Base-by-base conservation (phyloP, 75 land plant species). In the Isoetes taiwanensis region DNA sequence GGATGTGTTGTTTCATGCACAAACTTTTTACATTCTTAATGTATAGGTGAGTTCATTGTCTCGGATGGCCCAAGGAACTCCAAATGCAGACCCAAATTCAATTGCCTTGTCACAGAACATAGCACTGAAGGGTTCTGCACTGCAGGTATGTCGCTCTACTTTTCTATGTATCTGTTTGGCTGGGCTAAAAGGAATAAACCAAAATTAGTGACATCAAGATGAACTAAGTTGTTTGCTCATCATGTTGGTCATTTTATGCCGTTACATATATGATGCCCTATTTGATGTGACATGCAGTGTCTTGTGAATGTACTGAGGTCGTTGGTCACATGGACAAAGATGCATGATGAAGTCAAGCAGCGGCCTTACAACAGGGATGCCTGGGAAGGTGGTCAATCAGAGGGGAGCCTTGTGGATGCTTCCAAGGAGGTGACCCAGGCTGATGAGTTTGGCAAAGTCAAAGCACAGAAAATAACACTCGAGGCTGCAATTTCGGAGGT, bases 11-110 rank as follows among this genome's bases (percentile, higher is more conserved):
- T 1, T 38, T 56, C 5, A 0, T 30, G 12, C 11, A 43, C 2
- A 10, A 26, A 12, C 33, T 61, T 52, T 9, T 59, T 20, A 39
- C n/a, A n/a, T n/a, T n/a, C n/a, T n/a, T n/a, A n/a, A n/a, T n/a
- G n/a, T n/a, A n/a, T n/a, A 91, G 97, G 89, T 91, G 6, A 73
- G 80, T 23, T 62, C 95, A 27, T 65, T 91, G 34, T 87, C 97
- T 52, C 81, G 75, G 63, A 74, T 91, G 19, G 83, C 95, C 30
- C 95, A 91, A 64, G 97, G 97, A 42, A 67, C 85, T 8, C 62
- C 65, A 54, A 76, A 34, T 70, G 55, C 76, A 56, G 97, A 91
- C 66, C 89, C 94, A 33, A 77, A 73, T 31, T 70, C 81, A 17
- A 75, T 61, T 56, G 53, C 68, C 54, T 34, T 54, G 33, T 71